Evolutionary conservation across 1,284 basidiomycete genomes (phyloP).

Genomic region (Leccinum holopus): DNA sequence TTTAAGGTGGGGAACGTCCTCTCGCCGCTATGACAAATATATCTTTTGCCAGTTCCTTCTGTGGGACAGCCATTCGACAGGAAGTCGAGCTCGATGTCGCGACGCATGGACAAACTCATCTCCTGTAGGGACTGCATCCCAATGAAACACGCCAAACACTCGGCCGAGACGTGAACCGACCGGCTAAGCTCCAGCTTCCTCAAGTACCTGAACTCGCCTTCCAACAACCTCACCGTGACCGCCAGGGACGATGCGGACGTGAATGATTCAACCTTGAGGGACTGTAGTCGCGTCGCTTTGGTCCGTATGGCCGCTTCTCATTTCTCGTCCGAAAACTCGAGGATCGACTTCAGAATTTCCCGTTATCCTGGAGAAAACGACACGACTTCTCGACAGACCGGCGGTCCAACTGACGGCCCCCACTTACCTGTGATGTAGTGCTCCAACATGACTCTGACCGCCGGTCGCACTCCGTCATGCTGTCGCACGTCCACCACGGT

Average conservation of each 20-base stretch:
- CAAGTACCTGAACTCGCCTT: conserved; percentile 23
- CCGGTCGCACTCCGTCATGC: conserved; percentile 40
- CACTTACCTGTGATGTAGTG: conserved; percentile 57
- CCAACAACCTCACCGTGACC: conserved; percentile 20
- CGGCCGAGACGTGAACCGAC: conserved; percentile 26
- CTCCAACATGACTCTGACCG: conserved; percentile 54
- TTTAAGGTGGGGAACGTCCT: conserved; percentile 24
- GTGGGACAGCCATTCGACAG: conserved; percentile 13
- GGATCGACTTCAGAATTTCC: conserved; percentile 41
- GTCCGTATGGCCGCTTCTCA: conserved; percentile 33
- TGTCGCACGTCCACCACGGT: conserved; percentile 20
- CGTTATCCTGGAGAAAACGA: conserved; percentile 39
- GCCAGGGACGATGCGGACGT: conserved; percentile 14
- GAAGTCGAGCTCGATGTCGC: conserved; percentile 22
- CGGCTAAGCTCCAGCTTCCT: conserved; percentile 26
- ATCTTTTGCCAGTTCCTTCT: background rate
- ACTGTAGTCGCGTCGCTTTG: conserved; percentile 22
- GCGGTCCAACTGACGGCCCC: background rate
- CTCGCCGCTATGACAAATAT: background rate
- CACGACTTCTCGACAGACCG: background rate
- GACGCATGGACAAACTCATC: conserved; percentile 21
- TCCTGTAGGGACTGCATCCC: conserved; percentile 26
- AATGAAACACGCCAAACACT: conserved; percentile 23
- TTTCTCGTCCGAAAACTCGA: conserved; percentile 47
- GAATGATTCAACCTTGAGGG: conserved; percentile 29